Conservation (phyloP, 257 asterid species). For the Scutellaria barbata region DNA sequence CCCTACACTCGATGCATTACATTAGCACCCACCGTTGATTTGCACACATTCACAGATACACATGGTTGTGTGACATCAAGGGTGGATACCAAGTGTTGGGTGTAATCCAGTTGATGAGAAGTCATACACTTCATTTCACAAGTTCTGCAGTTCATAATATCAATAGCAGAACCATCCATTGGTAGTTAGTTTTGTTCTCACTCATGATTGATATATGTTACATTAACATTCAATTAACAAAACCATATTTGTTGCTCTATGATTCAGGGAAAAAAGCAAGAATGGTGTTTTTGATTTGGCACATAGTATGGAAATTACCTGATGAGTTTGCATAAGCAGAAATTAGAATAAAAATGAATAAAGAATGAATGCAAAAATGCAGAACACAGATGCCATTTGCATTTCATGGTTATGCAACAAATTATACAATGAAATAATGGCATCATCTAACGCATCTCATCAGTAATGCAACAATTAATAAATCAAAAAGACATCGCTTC, state of each 20-base stretch:
- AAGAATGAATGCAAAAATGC: no score
- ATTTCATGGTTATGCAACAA: no score
- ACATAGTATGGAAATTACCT: no score
- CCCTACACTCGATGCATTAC: background rate
- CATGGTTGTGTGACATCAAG: background rate
- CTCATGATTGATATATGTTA: background rate
- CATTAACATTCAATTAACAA: background rate
- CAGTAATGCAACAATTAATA: background rate
- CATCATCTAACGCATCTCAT: background rate
- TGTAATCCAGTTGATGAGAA: background rate
- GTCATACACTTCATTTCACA: background rate
- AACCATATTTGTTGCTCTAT: background rate
- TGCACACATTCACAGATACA: background rate
- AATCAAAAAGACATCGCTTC: background rate
- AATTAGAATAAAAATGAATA: no score
- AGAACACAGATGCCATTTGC: no score
- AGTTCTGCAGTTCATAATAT: background rate
- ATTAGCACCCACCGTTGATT: background rate
- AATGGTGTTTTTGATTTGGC: background rate
- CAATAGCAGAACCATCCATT: background rate
- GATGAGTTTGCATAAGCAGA: no score
- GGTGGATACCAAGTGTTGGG: background rate
- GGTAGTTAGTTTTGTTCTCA: conserved; percentile 6
- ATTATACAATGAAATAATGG: background rate
- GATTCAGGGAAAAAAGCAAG: conserved; percentile 5